These are phyloP conservation scores for Chernovozyma sophiae-reginae DNA, from an alignment of 1,139 yeast genomes.

Conservation along the genomic window DNA sequence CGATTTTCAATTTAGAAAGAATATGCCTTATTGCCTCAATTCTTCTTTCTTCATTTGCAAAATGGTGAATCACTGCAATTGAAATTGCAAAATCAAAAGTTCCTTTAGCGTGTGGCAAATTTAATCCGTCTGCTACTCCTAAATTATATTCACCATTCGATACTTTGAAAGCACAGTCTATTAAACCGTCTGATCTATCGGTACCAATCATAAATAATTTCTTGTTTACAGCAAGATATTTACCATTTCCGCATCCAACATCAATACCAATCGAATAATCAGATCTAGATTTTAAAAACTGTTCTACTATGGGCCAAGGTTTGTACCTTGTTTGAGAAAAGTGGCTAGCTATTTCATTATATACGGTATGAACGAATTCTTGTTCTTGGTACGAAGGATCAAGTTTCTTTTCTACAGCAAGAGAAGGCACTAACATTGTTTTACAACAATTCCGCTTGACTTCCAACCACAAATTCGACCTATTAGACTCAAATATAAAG, in stretches of 20 bases:
- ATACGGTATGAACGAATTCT: slow-evolving; percentile 80
- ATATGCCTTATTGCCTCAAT: slow-evolving; percentile 69
- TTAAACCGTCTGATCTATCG: slow-evolving; percentile 76
- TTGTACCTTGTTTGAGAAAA: slow-evolving; percentile 91
- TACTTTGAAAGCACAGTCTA: slow-evolving; percentile 59
- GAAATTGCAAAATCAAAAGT: slow-evolving; percentile 87
- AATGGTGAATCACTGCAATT: slow-evolving; percentile 94
- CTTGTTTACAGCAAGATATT: slow-evolving; percentile 70
- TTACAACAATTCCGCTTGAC: too few species aligned
- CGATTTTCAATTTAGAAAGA: slow-evolving; percentile 49
- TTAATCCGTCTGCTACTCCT: slow-evolving; percentile 72
- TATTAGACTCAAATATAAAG: too few species aligned
- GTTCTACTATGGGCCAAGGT: slow-evolving; percentile 96
- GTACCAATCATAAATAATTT: slow-evolving; percentile 72
- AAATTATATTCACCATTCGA: slow-evolving; percentile 37
- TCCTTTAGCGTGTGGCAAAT: slow-evolving; percentile 57
- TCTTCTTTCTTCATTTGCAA: slow-evolving; percentile 79
- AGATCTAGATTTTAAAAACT: slow-evolving; percentile 44
- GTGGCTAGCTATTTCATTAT: slow-evolving; percentile 87
- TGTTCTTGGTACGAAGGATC: slow-evolving; percentile 64
- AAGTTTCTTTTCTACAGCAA: slow-evolving; percentile 22
- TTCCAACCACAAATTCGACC: too few species aligned
- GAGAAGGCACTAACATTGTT: slow-evolving; percentile 30
- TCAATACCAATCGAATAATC: slow-evolving; percentile 50
- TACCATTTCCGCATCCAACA: slow-evolving; percentile 97